Evolutionary conservation across 2,329 filamentous ascomycete species (phyloP).

Genomic region (Geosmithia flava): DNA sequence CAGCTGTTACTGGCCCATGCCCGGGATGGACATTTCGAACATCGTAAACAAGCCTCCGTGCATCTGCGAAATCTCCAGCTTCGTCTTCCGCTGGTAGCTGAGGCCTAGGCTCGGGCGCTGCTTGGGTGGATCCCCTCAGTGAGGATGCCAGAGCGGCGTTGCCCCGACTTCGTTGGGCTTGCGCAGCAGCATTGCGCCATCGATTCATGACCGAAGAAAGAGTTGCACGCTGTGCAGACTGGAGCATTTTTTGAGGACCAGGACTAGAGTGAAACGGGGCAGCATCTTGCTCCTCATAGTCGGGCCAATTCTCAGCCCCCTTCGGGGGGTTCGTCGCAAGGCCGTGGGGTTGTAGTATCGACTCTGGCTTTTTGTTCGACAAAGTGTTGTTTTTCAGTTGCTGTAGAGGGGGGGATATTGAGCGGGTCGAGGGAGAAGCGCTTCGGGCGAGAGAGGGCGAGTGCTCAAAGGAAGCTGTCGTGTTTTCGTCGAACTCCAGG

Average conservation of each 20-base stretch:
- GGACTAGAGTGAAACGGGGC: not conserved
- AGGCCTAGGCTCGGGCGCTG: not conserved
- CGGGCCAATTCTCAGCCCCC: not conserved
- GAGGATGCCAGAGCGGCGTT: not conserved
- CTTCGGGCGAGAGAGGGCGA: constrained; percentile 4
- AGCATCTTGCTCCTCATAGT: not conserved
- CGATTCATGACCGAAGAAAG: constrained; percentile 1
- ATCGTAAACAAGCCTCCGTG: not conserved
- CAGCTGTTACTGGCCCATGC: not conserved
- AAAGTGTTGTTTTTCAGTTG: not conserved
- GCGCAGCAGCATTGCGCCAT: constrained; percentile 1
- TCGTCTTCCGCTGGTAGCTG: not conserved
- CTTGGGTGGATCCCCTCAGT: not conserved
- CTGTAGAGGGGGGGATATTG: not conserved
- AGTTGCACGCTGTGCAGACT: not conserved
- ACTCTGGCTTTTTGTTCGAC: not conserved
- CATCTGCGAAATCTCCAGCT: not conserved
- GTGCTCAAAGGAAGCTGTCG: constrained; percentile 8
- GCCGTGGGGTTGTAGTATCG: not conserved
- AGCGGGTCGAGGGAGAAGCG: constrained; percentile 8
- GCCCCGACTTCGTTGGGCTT: not conserved
- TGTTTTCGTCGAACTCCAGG: constrained; percentile 43
- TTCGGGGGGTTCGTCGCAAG: not conserved
- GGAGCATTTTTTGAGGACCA: not conserved
- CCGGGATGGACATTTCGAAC: not conserved